These are phyloP conservation scores for Aspergillus olivimuriae DNA, from an alignment of 495 filamentous ascomycete species.

Conservation along the genomic window DNA sequence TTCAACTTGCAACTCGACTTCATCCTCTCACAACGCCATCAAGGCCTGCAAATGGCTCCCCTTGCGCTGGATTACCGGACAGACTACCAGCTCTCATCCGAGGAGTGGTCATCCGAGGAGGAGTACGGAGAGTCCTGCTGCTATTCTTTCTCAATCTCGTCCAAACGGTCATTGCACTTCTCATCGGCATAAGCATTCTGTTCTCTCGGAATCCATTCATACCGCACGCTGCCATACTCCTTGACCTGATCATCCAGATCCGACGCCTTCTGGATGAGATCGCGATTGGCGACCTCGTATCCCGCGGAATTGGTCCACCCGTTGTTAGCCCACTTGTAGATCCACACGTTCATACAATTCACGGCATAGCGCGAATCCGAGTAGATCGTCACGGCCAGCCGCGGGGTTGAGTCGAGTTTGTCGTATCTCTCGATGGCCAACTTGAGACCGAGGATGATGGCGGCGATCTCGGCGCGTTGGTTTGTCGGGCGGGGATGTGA, in stretches of 20 bases:
- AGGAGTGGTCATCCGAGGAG: too few relatives aligned
- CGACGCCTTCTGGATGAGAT: slow-evolving; percentile 27
- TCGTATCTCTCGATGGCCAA: slow-evolving; percentile 22
- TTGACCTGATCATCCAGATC: slow-evolving; percentile 20
- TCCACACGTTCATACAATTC: slow-evolving; percentile 6
- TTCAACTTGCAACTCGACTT: too few relatives aligned
- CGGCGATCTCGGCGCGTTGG: slow-evolving; percentile 33
- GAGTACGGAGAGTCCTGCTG: too few relatives aligned
- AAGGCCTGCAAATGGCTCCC: too few relatives aligned
- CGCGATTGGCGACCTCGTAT: slow-evolving; percentile 20
- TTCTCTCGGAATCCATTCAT: slow-evolving; percentile 8
- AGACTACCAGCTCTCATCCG: too few relatives aligned
- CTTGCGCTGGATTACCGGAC: too few relatives aligned
- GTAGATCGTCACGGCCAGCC: slow-evolving; percentile 1
- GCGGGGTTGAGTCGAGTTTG: slow-evolving; percentile 5
- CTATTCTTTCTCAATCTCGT: too few relatives aligned
- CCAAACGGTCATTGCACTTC: slow-evolving; percentile 5
- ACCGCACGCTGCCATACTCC: slow-evolving; percentile 22
- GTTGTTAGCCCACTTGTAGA: slow-evolving; percentile 3
- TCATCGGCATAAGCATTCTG: slow-evolving; percentile 3
- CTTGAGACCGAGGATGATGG: slow-evolving; percentile 33
- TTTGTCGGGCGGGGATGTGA: slow-evolving; percentile 24
- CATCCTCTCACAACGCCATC: too few relatives aligned
- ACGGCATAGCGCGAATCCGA: slow-evolving; percentile 6
- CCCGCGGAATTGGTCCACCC: slow-evolving; percentile 7